Percentiles rank a stretch among this genome's conserved stretches.
These are phyloP conservation scores for Mycena metata DNA, from an alignment of 768 basidiomycete species.

Conservation along the genomic window DNA sequence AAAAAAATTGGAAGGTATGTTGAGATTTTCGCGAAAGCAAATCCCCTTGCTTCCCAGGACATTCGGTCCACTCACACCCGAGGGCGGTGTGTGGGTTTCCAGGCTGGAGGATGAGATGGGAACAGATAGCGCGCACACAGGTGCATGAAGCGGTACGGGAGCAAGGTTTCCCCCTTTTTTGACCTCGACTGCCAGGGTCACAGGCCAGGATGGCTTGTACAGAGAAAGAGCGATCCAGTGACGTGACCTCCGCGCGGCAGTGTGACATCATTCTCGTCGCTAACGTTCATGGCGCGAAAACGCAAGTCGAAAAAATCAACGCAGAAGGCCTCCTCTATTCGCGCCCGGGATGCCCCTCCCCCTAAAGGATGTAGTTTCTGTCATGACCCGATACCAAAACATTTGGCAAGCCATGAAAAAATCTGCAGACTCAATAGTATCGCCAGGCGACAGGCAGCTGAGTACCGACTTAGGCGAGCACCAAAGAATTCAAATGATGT, in stretches of 20 bases:
- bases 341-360: neutral
- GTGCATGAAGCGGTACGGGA: too few species aligned
- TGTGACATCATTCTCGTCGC: slow-evolving; percentile 8
- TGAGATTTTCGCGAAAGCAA: too few species aligned
- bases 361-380: slow-evolving; percentile 19
- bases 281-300: slow-evolving; percentile 15
- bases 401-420: slow-evolving; percentile 15
- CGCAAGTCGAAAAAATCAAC: slow-evolving; percentile 1
- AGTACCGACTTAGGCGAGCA: neutral
- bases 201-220: too few species aligned
- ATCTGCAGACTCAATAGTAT: slow-evolving; percentile 18
- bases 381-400: slow-evolving; percentile 11
- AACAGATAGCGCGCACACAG: too few species aligned
- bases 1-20: too few species aligned
- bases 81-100: too few species aligned
- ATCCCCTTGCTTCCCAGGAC: too few species aligned
- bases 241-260: neutral
- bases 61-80: too few species aligned
- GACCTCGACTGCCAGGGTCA: too few species aligned
- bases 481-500: neutral
- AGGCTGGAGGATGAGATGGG: too few species aligned
- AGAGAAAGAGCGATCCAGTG: neutral
- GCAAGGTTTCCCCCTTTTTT: too few species aligned
- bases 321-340: neutral
- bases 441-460: neutral